phyloP scores from a whole-genome alignment of 768 basidiomycete genomes.

The Russula earlei region DNA sequence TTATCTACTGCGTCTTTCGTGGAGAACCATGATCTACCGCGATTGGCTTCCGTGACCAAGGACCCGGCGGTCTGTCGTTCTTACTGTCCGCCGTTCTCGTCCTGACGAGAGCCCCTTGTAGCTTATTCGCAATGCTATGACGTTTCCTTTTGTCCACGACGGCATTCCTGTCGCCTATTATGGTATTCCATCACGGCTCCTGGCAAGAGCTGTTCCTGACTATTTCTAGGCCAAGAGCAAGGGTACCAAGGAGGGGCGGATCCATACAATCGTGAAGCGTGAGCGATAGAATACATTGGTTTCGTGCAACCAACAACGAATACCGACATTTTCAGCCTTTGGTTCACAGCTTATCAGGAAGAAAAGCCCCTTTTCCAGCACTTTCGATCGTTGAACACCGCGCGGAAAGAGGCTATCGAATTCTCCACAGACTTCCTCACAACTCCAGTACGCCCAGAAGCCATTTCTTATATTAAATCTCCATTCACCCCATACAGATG shows the following conservation, averaged over 20 bases:
- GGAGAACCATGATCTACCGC: conserved; percentile 48
- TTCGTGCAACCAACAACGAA: neutral
- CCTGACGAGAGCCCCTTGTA: conserved; percentile 14
- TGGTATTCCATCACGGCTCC: conserved; percentile 24
- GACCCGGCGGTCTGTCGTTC: conserved; percentile 34
- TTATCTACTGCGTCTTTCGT: conserved; percentile 40
- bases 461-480: neutral
- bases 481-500: conserved; percentile 27
- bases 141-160: conserved; percentile 42
- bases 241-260: conserved; percentile 36
- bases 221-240: conserved; percentile 38
- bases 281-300: conserved; percentile 6
- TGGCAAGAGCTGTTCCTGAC: neutral
- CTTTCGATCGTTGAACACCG: conserved; percentile 41
- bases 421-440: conserved; percentile 36
- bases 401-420: conserved; percentile 40
- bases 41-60: conserved; percentile 35
- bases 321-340: conserved; percentile 35
- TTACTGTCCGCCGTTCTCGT: neutral
- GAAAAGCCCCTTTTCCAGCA: conserved; percentile 41
- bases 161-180: conserved; percentile 46
- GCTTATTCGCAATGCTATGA: conserved; percentile 39
- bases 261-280: conserved; percentile 46
- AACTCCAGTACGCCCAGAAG: conserved; percentile 32
- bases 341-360: conserved; percentile 47